Base-by-base conservation (phyloP, 2,329 filamentous ascomycete genomes). In the Aspergillus sp. region DNA sequence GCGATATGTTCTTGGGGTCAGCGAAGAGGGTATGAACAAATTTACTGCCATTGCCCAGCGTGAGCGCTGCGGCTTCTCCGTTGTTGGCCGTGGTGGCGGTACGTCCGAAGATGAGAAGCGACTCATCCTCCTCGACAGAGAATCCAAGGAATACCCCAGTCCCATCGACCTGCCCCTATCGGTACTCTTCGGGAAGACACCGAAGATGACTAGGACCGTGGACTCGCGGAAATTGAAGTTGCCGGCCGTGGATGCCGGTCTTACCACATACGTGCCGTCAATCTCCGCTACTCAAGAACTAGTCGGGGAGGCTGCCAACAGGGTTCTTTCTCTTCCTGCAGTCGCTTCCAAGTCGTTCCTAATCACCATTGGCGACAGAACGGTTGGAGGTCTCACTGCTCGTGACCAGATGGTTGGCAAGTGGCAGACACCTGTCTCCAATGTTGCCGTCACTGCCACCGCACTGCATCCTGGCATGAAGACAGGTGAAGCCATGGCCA, bases 331-430 rank as follows among this genome's bases (percentile, higher is more conserved):
- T 30, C 69, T 96, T 32, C 89, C 91, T 13, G 75, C 88, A 1
- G 91, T 96, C 14, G 89, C 86, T n/a, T 95, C 88, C 14, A 96
- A 96, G 63, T 86, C 82, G 14, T 98, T 96, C 68, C 71, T 98
- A 24, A 95, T 98, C 52, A 96, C 91, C 2, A 98, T 96, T 45
- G 88, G 83, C 30, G 91, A 96, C 59, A 77, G 91, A 41, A 86
- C 82, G 16, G 88, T 96, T 17, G 89, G 89, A 43, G 91, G 89
- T 31, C 71, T 96, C 36, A 86, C 85, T 5, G 78, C 82, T 7
- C 76, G 88, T 42, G 91, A 96, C 54, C 91, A 96, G 60, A 88
- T 96, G 76, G 89, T 95, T 33, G 91, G 91, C 1, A 86, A 84
- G 31, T 96, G 89, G 89, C 91, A 96, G 58, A 83, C 80, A 8